These are phyloP conservation scores for Boletus fagicola DNA, from an alignment of 768 basidiomycete species.

Conservation along the genomic window DNA sequence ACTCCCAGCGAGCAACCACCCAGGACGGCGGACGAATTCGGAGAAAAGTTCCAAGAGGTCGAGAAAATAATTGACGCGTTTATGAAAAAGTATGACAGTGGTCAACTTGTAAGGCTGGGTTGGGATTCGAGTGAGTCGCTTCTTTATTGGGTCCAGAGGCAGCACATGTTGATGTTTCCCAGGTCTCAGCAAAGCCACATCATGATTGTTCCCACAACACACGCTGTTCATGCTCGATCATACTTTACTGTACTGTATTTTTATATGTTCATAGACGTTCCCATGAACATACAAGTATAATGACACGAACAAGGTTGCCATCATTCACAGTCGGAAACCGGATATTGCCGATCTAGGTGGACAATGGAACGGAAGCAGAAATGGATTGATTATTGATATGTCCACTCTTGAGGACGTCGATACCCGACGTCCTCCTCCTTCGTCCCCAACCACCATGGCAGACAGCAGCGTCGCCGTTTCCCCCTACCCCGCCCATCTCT, in stretches of 20 bases:
- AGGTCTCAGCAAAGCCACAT: not conserved
- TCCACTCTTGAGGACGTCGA: constrained; percentile 12
- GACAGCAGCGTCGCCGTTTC: constrained; percentile 6
- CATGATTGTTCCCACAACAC: constrained; percentile 3
- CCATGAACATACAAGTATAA: constrained; percentile 17
- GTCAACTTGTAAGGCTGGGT: constrained; percentile 23
- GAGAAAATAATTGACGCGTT: constrained; percentile 23
- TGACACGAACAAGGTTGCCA: constrained; percentile 15
- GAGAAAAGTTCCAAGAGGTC: constrained; percentile 13
- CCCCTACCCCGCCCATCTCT: not conserved
- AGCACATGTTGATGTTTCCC: not conserved
- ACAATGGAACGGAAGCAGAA: constrained; percentile 21
- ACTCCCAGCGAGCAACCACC: constrained; percentile 10
- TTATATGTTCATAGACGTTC: not conserved
- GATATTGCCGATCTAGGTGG: constrained; percentile 19
- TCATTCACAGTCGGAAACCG: constrained; percentile 12
- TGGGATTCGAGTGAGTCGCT: constrained; percentile 27
- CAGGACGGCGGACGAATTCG: constrained; percentile 23
- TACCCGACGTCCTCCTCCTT: constrained; percentile 10
- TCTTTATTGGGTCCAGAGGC: not conserved
- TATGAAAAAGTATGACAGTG: constrained; percentile 19
- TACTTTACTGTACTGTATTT: constrained; percentile 13
- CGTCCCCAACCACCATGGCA: constrained; percentile 16
- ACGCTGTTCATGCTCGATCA: not conserved
- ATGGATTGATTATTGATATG: not conserved